These are phyloP conservation scores for Sordariomycetes sp. DNA, from an alignment of 2,329 filamentous ascomycete species.

Conservation along the genomic window DNA sequence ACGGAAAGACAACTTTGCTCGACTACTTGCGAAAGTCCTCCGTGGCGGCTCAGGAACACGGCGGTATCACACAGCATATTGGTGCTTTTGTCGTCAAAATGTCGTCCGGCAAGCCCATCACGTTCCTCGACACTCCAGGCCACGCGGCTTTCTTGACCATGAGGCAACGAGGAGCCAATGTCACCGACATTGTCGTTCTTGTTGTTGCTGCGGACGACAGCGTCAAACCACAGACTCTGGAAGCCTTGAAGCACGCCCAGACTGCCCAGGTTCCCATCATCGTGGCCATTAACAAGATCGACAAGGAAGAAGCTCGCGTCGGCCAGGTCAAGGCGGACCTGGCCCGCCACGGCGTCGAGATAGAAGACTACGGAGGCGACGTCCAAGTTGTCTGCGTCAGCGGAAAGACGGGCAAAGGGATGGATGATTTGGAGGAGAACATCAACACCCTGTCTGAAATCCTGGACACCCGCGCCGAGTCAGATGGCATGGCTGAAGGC, in stretches of 20 bases:
- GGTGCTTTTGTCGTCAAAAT: slow-evolving; percentile 91
- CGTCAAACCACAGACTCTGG: slow-evolving; percentile 93
- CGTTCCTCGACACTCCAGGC: slow-evolving; percentile 92
- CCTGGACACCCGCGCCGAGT: slow-evolving; percentile 78
- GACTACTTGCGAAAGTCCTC: slow-evolving; percentile 92
- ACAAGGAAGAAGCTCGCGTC: slow-evolving; percentile 73
- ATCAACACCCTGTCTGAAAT: slow-evolving; percentile 81
- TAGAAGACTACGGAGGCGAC: slow-evolving; percentile 93
- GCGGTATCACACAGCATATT: slow-evolving; percentile 97
- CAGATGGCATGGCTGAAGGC: slow-evolving; percentile 71
- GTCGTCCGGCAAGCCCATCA: slow-evolving; percentile 80
- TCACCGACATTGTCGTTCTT: slow-evolving; percentile 92
- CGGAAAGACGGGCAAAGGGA: slow-evolving; percentile 87
- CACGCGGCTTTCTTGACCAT: slow-evolving; percentile 94
- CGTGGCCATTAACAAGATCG: slow-evolving; percentile 95
- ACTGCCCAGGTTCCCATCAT: slow-evolving; percentile 87
- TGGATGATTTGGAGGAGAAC: slow-evolving; percentile 86
- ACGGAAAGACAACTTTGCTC: slow-evolving; percentile 93
- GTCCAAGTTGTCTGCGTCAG: slow-evolving; percentile 87
- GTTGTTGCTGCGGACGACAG: slow-evolving; percentile 96
- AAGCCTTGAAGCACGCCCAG: slow-evolving; percentile 90
- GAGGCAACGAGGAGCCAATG: slow-evolving; percentile 88
- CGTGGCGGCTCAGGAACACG: slow-evolving; percentile 83
- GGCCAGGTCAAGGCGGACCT: slow-evolving; percentile 86
- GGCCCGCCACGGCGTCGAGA: slow-evolving; percentile 71